Evolutionary conservation across 129 eudicot genomes (phyloP), one percentile per base, ranked within the genome.

Genomic region (Lactuca saligna): DNA sequence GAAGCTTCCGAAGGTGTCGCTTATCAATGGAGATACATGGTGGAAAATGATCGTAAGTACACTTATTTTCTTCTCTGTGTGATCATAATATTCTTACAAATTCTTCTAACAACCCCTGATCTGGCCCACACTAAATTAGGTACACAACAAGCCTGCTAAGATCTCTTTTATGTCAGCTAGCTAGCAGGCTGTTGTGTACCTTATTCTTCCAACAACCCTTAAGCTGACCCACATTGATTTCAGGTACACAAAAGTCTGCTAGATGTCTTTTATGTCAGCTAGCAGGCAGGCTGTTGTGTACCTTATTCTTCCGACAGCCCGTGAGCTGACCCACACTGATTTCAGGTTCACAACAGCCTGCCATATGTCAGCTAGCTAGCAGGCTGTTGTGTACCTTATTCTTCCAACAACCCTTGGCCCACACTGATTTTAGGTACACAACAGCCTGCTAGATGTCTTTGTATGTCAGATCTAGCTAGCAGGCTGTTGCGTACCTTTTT

Each of bases 21-120:
- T 65, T 94, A 89, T 32, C 96, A 94, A 57, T 94, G 99, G 99
- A 94, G 83, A 78, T 87, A 94, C 85, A 85, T 94, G 87, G 93
- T 87, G 69, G 99, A 94, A 80, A 94, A 94, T 65, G 99, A 85
- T 29, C 68, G 97, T 89, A 85, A 86, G 96, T 75, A 51, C 39
- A 33, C 44, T 31, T 8, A 16, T 58, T 50, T 66, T 7, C 32
- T 7, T 31, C 16, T 7, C 62, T 38, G 14, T 31, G 31, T 60
- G n/a, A 3, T 38, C 4, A 39, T 39, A 5, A 39, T 39, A 39
- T 2, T 39, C 0, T 39, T 39, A 6, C 2, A 42, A 1, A 39
- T 6, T 39, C 7, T 49, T 49, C 17, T 2, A 49, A 49, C 16
- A 49, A 11, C 54, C 54, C 54, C 4, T 4, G 54, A 49, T 7